These are phyloP conservation scores for Protomyces inundatus DNA, from an alignment of 1,139 yeast species.

Conservation along the genomic window DNA sequence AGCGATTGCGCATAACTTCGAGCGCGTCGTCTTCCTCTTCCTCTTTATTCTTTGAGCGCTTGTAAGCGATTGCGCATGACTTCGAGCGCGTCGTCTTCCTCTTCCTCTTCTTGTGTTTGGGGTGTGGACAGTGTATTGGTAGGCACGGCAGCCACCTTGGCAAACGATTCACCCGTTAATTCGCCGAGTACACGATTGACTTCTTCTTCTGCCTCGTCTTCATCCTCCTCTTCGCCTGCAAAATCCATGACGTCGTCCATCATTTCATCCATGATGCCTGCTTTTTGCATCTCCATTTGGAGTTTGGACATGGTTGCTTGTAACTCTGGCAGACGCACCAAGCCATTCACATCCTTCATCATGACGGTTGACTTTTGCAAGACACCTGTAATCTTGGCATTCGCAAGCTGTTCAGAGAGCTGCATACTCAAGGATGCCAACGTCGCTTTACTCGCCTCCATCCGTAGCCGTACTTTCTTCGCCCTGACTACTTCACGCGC, in stretches of 20 bases:
- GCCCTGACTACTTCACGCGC: constrained; percentile 78
- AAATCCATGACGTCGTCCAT: constrained; percentile 81
- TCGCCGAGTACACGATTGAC: constrained; percentile 53
- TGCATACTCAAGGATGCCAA: constrained; percentile 81
- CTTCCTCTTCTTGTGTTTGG: constrained; percentile 47
- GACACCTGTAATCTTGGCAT: constrained; percentile 75
- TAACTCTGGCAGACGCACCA: constrained; percentile 74
- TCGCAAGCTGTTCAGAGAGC: constrained; percentile 84
- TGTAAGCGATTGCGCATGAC: constrained; percentile 84
- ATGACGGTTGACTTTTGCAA: constrained; percentile 72
- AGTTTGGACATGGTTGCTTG: constrained; percentile 80
- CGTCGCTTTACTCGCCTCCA: constrained; percentile 77
- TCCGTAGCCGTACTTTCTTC: constrained; percentile 65
- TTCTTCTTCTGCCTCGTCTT: constrained; percentile 68
- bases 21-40: constrained; percentile 64
- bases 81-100: constrained; percentile 66
- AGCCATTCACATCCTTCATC: constrained; percentile 81
- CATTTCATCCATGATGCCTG: constrained; percentile 95
- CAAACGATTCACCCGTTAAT: constrained; percentile 43
- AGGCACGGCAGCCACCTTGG: constrained; percentile 43
- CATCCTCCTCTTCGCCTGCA: constrained; percentile 60
- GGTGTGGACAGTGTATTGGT: constrained; percentile 34
- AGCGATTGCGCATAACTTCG: constrained; percentile 79
- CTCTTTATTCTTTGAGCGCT: constrained; percentile 65
- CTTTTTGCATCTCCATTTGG: constrained; percentile 67